Evolutionary conservation across 768 basidiomycete species (phyloP).

Genomic region (Lentinula raphanica): DNA sequence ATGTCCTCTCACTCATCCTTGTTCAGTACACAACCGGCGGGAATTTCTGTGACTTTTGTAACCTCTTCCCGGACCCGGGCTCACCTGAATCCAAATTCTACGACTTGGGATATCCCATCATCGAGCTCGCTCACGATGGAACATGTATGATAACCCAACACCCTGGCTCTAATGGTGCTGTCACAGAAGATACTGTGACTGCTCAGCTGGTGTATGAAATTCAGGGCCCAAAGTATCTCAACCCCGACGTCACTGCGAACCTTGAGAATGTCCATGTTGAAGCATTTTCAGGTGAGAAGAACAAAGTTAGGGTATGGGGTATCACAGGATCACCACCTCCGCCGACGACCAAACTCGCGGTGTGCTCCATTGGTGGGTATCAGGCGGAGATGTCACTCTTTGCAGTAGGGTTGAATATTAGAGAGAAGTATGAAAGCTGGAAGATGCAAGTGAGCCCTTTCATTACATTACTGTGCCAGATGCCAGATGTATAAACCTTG

Average conservation of each 20-base stretch:
- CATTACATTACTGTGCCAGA: background rate
- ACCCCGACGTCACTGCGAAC: constrained; percentile 2
- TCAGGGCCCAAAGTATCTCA: constrained; percentile 5
- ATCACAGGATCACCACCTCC: constrained; percentile 4
- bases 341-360: constrained; percentile 5
- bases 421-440: constrained; percentile 5
- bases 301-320: constrained; percentile 1
- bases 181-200: constrained; percentile 2
- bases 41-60: constrained; percentile 2
- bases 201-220: constrained; percentile 8
- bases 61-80: background rate
- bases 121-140: background rate
- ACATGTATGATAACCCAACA: background rate
- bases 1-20: background rate
- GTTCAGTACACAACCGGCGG: constrained; percentile 5
- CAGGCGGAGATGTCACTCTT: constrained; percentile 1
- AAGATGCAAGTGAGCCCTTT: background rate
- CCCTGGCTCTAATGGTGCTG: background rate
- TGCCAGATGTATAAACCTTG: background rate
- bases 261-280: constrained; percentile 1
- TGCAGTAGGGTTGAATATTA: constrained; percentile 3
- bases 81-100: background rate
- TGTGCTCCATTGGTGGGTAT: background rate
- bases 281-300: background rate
- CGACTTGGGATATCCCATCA: constrained; percentile 2